Evolutionary conservation across 495 filamentous ascomycete species (phyloP), one percentile per base, ranked within the genome.

Genomic region (Elasticomyces elasticus): DNA sequence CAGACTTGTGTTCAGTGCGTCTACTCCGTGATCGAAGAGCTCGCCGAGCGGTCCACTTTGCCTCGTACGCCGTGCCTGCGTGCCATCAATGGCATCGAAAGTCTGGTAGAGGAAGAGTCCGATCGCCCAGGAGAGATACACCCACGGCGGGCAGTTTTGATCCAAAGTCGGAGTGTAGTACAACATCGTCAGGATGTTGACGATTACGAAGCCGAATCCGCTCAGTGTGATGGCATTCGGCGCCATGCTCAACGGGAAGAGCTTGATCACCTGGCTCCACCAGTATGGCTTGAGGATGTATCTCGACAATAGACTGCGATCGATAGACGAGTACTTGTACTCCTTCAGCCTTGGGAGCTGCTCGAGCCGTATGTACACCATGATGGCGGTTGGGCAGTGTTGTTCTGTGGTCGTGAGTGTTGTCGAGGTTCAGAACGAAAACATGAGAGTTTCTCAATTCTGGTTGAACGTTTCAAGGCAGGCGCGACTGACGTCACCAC

Each of bases 211-310:
- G 65, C 79, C 74, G 74, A 97, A 96, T 41, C 92, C 92, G 13
- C 82, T 84, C 51, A 96, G 72, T 3, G 92, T 98, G 68, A 98
- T 95, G 50, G 56, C 62, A 51, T 63, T 63, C n/a, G 53, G 52
- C 74, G 92, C 92, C 92, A 98, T 97, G 65, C 70, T 85, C 82
- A 94, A 85, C 38, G 92, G 92, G 67, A 98, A 96, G 45, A 60
- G 44, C 47, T 88, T 77, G 71, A 98, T 95, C 62, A 92, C 94
- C 58, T 88, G 74, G 71, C 94, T 85, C 69, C 80, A 95, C 74
- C 97, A 98, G 71, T 96, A 98, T 20, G 92, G 92, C 75, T 98
- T 97, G 58, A 98, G 74, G 55, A 96, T 76, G 69, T 94, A 96
- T 56, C 79, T 80, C 61, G 94, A 97, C 38, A 88, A 72, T 50